Conservation (phyloP, 2,329 filamentous ascomycete genomes). For the Ceratocystis eucalypticola region DNA sequence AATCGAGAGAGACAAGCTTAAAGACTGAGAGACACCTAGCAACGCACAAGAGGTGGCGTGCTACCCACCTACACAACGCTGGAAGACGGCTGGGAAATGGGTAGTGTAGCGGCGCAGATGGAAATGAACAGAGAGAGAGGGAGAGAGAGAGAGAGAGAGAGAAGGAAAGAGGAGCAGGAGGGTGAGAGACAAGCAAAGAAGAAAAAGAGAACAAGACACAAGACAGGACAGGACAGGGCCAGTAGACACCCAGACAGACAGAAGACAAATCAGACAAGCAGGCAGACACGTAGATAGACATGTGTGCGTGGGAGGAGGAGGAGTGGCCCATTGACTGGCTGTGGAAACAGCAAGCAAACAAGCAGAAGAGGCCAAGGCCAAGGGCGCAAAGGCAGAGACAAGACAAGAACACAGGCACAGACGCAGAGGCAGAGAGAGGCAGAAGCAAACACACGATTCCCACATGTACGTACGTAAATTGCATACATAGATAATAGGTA, state of each 20-base stretch:
- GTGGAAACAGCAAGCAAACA: background rate
- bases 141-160: background rate
- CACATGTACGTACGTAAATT: no score
- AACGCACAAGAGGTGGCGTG: background rate
- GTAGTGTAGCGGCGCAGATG: no score
- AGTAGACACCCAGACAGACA: background rate
- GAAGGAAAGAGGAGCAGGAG: background rate
- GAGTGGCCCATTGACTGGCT: background rate
- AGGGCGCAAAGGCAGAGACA: background rate
- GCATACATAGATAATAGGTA: no score
- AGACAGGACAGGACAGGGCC: background rate
- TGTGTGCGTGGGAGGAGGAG: background rate
- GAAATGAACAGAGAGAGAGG: background rate
- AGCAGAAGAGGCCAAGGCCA: no score
- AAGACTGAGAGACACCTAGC: background rate
- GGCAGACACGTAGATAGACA: background rate
- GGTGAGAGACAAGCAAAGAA: background rate
- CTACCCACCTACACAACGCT: background rate
- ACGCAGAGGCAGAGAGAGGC: background rate
- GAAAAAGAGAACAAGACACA: background rate
- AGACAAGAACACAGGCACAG: background rate
- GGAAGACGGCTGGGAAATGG: background rate
- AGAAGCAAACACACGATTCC: no score
- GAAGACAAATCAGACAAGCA: background rate
- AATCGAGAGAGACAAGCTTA: background rate